Evolutionary conservation across 2,329 filamentous ascomycete genomes (phyloP).

Genomic region (Fusarium robinianum): DNA sequence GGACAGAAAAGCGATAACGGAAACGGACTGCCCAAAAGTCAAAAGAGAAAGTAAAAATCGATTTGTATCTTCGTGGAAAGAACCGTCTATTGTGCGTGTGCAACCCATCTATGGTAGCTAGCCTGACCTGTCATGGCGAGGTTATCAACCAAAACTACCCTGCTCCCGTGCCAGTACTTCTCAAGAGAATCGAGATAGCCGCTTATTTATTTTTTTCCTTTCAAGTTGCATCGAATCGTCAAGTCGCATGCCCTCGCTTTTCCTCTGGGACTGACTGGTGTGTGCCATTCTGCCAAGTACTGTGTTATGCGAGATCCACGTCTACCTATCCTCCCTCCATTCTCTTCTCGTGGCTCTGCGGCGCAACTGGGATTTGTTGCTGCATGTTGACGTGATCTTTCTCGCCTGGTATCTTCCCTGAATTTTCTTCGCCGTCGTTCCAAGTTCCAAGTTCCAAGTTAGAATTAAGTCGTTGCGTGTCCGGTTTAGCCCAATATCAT

Average conservation of each 20-base stretch:
- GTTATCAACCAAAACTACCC: no score
- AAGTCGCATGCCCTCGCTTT: constrained; percentile 10
- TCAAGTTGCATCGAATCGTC: no score
- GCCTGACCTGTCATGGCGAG: no score
- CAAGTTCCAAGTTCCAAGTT: no score
- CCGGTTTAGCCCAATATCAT: constrained; percentile 10
- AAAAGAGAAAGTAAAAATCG: constrained; percentile 1
- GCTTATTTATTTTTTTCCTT: no score
- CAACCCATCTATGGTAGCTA: constrained; percentile 38
- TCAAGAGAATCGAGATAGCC: no score
- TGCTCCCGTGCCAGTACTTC: no score
- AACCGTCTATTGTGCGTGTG: constrained; percentile 41
- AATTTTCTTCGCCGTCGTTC: no score
- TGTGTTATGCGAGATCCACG: constrained; percentile 12
- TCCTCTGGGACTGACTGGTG: constrained; percentile 10
- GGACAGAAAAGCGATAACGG: no score
- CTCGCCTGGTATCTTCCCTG: constrained; percentile 11
- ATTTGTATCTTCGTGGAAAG: constrained; percentile 27
- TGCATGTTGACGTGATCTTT: constrained; percentile 7
- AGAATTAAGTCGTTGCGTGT: no score
- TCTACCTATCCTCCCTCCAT: constrained; percentile 11
- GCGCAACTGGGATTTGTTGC: constrained; percentile 3
- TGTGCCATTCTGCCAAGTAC: constrained; percentile 18
- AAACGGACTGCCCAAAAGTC: no score
- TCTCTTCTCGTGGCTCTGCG: constrained; percentile 10